phyloP scores from a whole-genome alignment of 192 early-diverging fungal genomes.

The Thamnidium elegans region DNA sequence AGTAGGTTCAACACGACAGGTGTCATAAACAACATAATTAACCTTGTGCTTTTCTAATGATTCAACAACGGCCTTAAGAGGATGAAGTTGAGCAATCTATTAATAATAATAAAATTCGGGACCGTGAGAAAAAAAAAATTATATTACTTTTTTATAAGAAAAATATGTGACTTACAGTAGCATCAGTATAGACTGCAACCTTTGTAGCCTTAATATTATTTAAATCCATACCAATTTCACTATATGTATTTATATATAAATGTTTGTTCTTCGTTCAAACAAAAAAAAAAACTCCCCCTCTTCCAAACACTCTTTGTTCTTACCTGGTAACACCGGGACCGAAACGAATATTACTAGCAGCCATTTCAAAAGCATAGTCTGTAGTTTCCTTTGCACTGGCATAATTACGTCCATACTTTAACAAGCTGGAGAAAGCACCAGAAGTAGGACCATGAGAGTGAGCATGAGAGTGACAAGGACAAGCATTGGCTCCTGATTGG shows the following conservation, averaged over 20 bases:
- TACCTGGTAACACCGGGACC: conserved; percentile 75
- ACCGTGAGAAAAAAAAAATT: neutral
- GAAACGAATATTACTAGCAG: conserved; percentile 84
- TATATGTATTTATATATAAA: neutral
- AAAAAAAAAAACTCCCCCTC: neutral
- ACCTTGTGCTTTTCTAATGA: conserved; percentile 71
- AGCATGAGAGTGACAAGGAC: conserved; percentile 39
- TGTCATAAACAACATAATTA: conserved; percentile 70
- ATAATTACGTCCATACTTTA: conserved; percentile 39
- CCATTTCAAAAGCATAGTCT: conserved; percentile 85
- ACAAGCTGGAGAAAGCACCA: conserved; percentile 20
- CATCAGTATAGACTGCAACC: conserved; percentile 82
- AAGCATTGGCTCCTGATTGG: conserved; percentile 22
- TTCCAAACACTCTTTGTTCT: neutral
- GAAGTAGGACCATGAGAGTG: conserved; percentile 29
- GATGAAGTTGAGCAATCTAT: conserved; percentile 67
- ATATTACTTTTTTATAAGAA: neutral
- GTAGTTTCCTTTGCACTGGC: conserved; percentile 32
- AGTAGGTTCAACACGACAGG: conserved; percentile 81
- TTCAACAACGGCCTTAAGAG: conserved; percentile 71
- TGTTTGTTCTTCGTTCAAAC: neutral
- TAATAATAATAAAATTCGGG: neutral
- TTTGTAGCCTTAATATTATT: conserved; percentile 77
- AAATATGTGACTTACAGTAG: conserved; percentile 60
- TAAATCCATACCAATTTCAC: conserved; percentile 83